A percentile compares a stretch with the other conserved stretches of the same genome.
These are phyloP conservation scores for Penicillium sumatraense DNA, from an alignment of 2,329 filamentous ascomycete genomes.

Conservation along the genomic window DNA sequence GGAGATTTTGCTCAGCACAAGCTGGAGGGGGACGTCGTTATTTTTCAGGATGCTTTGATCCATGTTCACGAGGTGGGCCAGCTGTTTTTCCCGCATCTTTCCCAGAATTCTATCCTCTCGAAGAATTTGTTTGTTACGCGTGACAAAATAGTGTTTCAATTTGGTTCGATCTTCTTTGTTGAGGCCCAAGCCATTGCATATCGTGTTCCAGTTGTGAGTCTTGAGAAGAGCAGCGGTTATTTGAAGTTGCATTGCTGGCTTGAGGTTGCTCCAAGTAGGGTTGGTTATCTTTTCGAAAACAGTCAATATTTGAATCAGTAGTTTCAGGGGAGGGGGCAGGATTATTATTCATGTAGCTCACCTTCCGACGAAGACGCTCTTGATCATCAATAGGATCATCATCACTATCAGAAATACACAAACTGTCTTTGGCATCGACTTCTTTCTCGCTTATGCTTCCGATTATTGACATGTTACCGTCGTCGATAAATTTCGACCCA, in stretches of 20 bases:
- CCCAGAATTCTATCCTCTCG: constrained; percentile 34
- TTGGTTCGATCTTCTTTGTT: constrained; percentile 25
- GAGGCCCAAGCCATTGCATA: constrained; percentile 32
- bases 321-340: not conserved
- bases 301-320: not conserved
- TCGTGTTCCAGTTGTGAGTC: constrained; percentile 22
- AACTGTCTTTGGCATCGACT: not conserved
- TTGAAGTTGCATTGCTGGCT: constrained; percentile 37
- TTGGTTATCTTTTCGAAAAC: constrained; percentile 10
- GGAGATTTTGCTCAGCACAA: constrained; percentile 34
- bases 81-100: constrained; percentile 42
- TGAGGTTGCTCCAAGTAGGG: constrained; percentile 40
- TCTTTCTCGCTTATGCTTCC: constrained; percentile 3
- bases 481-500: constrained; percentile 31
- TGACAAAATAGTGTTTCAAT: constrained; percentile 18
- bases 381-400: constrained; percentile 14
- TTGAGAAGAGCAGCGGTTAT: constrained; percentile 40
- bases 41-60: constrained; percentile 36
- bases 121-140: constrained; percentile 32
- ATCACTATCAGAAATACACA: constrained; percentile 28
- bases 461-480: constrained; percentile 33
- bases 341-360: constrained; percentile 6
- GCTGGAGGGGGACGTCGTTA: constrained; percentile 29
- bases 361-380: constrained; percentile 11
- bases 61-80: constrained; percentile 33